These are phyloP conservation scores for Alternaria conjuncta DNA, from an alignment of 2,329 filamentous ascomycete species.

Conservation along the genomic window DNA sequence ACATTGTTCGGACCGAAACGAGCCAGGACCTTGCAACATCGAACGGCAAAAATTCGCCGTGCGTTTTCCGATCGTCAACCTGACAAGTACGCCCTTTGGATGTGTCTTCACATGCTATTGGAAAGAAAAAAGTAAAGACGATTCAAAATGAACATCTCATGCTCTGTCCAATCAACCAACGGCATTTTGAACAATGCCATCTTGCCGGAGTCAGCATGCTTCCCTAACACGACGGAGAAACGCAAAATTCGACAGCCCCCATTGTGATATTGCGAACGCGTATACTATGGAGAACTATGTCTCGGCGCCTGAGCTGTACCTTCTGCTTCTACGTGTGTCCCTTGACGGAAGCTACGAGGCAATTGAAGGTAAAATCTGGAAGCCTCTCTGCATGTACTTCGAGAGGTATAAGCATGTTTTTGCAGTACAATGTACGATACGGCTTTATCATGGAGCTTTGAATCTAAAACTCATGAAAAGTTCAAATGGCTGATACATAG, in stretches of 20 bases:
- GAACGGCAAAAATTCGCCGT: not conserved
- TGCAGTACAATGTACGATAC: conserved; percentile 67
- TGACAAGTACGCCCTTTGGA: not conserved
- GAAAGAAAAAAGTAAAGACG: not conserved
- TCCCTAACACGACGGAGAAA: conserved; percentile 3
- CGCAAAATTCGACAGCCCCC: conserved; percentile 3
- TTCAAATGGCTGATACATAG: not conserved
- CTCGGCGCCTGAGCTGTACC: not conserved
- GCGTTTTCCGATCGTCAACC: not conserved
- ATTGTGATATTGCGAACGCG: conserved; percentile 13
- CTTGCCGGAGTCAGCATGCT: not conserved
- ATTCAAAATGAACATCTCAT: not conserved
- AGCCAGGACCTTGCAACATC: not conserved
- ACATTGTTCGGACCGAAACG: conserved; percentile 5
- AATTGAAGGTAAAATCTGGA: not conserved
- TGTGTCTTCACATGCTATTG: not conserved
- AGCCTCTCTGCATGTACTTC: not conserved
- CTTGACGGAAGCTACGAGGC: not conserved
- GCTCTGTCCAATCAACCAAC: not conserved
- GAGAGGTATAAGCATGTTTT: conserved; percentile 34
- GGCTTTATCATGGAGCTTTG: conserved; percentile 70
- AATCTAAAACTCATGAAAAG: conserved; percentile 39
- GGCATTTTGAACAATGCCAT: conserved; percentile 4
- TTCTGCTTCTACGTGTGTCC: not conserved
- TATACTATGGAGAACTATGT: conserved; percentile 4